Conservation (phyloP, 2,329 filamentous ascomycete species). For the Cryphonectria nitschkei region DNA sequence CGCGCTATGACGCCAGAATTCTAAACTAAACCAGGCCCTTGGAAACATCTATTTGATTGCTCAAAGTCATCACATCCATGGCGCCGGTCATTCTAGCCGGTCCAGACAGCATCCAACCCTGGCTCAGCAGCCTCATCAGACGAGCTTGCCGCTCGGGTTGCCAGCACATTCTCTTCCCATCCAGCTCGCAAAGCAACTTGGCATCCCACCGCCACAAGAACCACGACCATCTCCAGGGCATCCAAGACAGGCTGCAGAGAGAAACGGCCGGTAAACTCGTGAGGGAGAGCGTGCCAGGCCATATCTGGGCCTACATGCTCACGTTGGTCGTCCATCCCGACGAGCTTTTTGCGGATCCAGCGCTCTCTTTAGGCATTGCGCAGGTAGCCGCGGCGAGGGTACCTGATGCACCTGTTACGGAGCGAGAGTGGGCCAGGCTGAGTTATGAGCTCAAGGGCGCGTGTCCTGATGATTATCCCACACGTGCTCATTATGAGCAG, state of each 20-base stretch:
- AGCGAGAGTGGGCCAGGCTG: constrained; percentile 9
- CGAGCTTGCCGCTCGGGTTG: constrained; percentile 1
- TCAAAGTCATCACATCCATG: background rate
- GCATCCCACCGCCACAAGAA: background rate
- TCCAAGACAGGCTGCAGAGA: constrained; percentile 8
- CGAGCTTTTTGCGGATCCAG: constrained; percentile 12
- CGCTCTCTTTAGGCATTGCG: constrained; percentile 9
- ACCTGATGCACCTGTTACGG: constrained; percentile 9
- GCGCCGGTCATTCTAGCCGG: background rate
- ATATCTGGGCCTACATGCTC: constrained; percentile 19
- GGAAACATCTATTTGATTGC: too few relatives aligned
- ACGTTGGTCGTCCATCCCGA: constrained; percentile 15
- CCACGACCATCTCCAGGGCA: constrained; percentile 6
- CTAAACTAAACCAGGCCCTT: background rate
- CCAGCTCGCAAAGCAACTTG: background rate
- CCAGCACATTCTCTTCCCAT: constrained; percentile 14
- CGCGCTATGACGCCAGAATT: background rate
- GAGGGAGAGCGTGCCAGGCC: constrained; percentile 8
- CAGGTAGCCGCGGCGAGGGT: constrained; percentile 9
- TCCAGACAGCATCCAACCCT: constrained; percentile 16
- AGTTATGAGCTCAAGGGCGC: constrained; percentile 13
- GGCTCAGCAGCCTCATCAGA: constrained; percentile 11
- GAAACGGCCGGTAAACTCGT: constrained; percentile 6
- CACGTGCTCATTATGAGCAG: constrained; percentile 10
- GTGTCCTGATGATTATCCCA: constrained; percentile 15